These are phyloP conservation scores for Cantharellus anzutake DNA, from an alignment of 768 basidiomycete species.

Conservation along the genomic window DNA sequence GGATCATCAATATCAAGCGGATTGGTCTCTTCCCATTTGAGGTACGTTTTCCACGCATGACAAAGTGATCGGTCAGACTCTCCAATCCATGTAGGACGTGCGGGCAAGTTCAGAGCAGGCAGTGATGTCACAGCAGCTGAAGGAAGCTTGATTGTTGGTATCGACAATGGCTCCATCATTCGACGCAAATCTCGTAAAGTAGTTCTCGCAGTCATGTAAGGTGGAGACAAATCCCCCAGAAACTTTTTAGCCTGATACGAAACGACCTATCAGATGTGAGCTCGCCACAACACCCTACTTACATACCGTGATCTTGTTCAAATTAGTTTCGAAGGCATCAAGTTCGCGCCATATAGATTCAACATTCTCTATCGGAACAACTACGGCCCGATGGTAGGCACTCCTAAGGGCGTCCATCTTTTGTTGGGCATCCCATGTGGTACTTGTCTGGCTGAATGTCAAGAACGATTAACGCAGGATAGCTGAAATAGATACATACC, in stretches of 20 bases:
- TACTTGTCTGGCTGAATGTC: slow-evolving; percentile 29
- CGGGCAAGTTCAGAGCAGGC: slow-evolving; percentile 7
- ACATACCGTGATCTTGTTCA: slow-evolving; percentile 71
- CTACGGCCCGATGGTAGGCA: slow-evolving; percentile 83
- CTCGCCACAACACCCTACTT: neutral
- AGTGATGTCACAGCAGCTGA: slow-evolving; percentile 17
- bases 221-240: slow-evolving; percentile 76
- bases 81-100: slow-evolving; percentile 6
- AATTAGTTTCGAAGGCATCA: slow-evolving; percentile 71
- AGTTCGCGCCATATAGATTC: slow-evolving; percentile 88
- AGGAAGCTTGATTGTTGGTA: slow-evolving; percentile 11
- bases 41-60: slow-evolving; percentile 77
- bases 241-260: slow-evolving; percentile 72
- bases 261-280: neutral
- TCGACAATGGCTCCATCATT: slow-evolving; percentile 38
- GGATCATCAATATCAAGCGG: slow-evolving; percentile 83
- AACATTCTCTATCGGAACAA: slow-evolving; percentile 85
- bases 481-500: slow-evolving; percentile 25
- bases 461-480: neutral
- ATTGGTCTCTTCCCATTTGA: slow-evolving; percentile 92
- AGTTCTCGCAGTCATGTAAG: slow-evolving; percentile 88
- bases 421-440: slow-evolving; percentile 90
- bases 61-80: slow-evolving; percentile 31
- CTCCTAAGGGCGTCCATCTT: slow-evolving; percentile 87
- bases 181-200: slow-evolving; percentile 62